phyloP scores from a whole-genome alignment of 2,329 filamentous ascomycete genomes.

The Colletotrichum destructivum region DNA sequence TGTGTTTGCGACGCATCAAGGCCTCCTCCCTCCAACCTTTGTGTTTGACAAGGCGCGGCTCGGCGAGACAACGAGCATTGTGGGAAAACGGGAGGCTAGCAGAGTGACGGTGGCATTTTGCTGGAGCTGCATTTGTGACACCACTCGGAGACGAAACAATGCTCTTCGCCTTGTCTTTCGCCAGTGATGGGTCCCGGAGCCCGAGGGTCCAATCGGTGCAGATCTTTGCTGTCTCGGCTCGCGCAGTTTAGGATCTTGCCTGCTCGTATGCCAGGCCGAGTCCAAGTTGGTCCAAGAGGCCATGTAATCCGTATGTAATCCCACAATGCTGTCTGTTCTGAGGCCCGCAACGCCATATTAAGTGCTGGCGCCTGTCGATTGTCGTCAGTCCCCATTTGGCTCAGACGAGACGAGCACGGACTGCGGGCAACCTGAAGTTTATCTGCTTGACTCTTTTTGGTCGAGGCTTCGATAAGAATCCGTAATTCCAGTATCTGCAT shows the following conservation, averaged over 20 bases:
- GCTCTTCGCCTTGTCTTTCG: slow-evolving; percentile 36
- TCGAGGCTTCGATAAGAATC: slow-evolving; percentile 11
- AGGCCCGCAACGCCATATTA: slow-evolving; percentile 27
- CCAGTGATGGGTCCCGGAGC: slow-evolving; percentile 16
- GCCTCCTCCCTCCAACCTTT: not conserved
- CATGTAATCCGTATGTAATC: slow-evolving; percentile 10
- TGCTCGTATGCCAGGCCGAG: slow-evolving; percentile 21
- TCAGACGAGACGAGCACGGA: slow-evolving; percentile 39
- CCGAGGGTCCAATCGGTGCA: slow-evolving; percentile 5
- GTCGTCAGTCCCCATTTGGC: slow-evolving; percentile 17
- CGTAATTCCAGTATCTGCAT: not conserved
- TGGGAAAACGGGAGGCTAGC: slow-evolving; percentile 19
- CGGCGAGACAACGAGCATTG: slow-evolving; percentile 5
- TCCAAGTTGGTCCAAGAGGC: slow-evolving; percentile 14
- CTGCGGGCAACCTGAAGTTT: slow-evolving; percentile 38
- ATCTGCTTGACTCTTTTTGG: slow-evolving; percentile 30
- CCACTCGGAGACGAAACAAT: slow-evolving; percentile 31
- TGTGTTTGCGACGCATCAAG: slow-evolving; percentile 29
- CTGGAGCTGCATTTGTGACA: slow-evolving; percentile 28
- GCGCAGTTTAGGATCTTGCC: slow-evolving; percentile 34
- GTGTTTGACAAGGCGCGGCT: slow-evolving; percentile 32
- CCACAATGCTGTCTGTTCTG: slow-evolving; percentile 11
- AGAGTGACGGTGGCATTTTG: slow-evolving; percentile 33
- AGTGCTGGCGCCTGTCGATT: slow-evolving; percentile 37
- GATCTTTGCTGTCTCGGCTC: slow-evolving; percentile 30